Evolutionary conservation across 805 yeast species (phyloP), one percentile per base, ranked within the genome.

Genomic region (Ogataea methanolica): DNA sequence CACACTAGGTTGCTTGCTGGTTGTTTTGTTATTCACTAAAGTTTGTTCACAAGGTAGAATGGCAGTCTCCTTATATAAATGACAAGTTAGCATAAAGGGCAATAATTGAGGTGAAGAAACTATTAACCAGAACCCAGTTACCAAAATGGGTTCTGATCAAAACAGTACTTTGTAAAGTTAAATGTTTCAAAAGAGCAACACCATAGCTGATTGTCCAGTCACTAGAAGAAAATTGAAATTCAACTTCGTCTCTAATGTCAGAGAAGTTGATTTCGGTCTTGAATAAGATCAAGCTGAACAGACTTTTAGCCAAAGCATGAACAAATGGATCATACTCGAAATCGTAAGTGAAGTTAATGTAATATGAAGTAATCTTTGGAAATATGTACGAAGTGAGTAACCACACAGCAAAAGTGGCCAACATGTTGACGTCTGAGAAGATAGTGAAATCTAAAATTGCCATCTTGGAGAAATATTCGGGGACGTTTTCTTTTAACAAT

Each of bases 281-380:
- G 56, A 63, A 62, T 41, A 75, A 50, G 50, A 70, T 60, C 55
- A 70, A 67, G 34, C 67, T 65, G 35, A 73, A 52, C 49, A 78
- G 60, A 11, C 74, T 58, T 59, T 77, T 78, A 41, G 73, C 54
- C 49, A 78, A 63, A 16, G 78, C 66, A 57, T 71, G 74, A 45
- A 74, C 64, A 52, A 77, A 75, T 33, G 83, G 83, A 61, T 79
- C 84, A 64, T 71, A 70, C 36, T 66, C 71, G 57, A 77, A 76
- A 60, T 77, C 77, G 56, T 76, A 62, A 58, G 81, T 67, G 60
- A 79, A 79, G 64, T 79, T 79, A 56, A 79, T 56, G 64, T 75
- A 79, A 64, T 75, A 79, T 16, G 82, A 73, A 34, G 65, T 54
- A 37, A 68, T 33, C 49, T 67, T 60, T 36, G 84, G 84, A 31